A percentile compares a stretch with the other conserved stretches of the same genome.
These are phyloP conservation scores for Dothideomycetes sp. DNA, from an alignment of 2,329 filamentous ascomycete genomes.

Conservation along the genomic window DNA sequence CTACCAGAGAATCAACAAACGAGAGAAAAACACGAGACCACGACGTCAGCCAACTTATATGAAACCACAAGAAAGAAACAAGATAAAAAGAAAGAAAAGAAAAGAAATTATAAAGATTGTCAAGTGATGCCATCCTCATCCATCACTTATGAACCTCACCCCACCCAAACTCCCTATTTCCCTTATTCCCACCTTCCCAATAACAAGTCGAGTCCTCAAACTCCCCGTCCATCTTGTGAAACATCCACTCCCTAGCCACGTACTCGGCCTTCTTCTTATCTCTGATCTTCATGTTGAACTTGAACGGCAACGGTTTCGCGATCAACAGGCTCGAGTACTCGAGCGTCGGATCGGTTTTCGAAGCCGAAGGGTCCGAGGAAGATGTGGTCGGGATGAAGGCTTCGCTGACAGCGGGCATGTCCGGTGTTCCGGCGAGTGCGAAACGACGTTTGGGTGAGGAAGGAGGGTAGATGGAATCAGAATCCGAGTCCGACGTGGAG, in stretches of 20 bases:
- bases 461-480: too few relatives aligned
- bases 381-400: constrained; percentile 14
- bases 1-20: too few relatives aligned
- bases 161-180: constrained; percentile 21
- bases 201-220: constrained; percentile 30
- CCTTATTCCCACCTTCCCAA: constrained; percentile 27
- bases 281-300: constrained; percentile 32
- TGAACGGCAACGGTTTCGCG: constrained; percentile 38
- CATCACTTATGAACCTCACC: constrained; percentile 13
- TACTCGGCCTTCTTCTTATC: constrained; percentile 24
- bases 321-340: constrained; percentile 37
- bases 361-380: constrained; percentile 2
- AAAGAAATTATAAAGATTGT: neutral
- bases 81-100: neutral
- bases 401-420: constrained; percentile 7
- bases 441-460: constrained; percentile 2
- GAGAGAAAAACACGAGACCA: too few relatives aligned
- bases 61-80: neutral
- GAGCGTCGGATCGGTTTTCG: constrained; percentile 32
- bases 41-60: neutral
- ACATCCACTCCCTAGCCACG: constrained; percentile 27
- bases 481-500: constrained; percentile 4
- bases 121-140: too few relatives aligned
- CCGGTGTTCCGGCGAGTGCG: constrained; percentile 9
- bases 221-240: constrained; percentile 30